phyloP scores from a whole-genome alignment of 768 basidiomycete genomes.

The Exidia glandulosa region DNA sequence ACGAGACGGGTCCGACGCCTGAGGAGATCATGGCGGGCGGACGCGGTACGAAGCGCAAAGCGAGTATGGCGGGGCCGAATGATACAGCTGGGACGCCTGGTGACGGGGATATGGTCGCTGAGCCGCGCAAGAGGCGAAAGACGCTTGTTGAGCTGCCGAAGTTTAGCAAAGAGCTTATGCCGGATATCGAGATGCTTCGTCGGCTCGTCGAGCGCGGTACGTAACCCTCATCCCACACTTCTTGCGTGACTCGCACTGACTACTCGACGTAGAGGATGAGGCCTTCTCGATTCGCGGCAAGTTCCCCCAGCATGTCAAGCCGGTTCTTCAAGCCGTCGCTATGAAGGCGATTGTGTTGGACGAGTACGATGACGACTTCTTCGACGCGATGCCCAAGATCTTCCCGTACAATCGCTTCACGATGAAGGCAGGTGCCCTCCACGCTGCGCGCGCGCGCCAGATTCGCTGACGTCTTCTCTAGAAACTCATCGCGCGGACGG shows the following conservation, averaged over 20 bases:
- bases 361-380: slow-evolving; percentile 89
- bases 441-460: background rate
- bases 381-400: slow-evolving; percentile 72
- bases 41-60: slow-evolving; percentile 35
- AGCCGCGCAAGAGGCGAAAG: background rate
- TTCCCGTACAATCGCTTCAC: slow-evolving; percentile 96
- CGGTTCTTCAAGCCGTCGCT: slow-evolving; percentile 57
- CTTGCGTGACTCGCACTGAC: background rate
- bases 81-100: background rate
- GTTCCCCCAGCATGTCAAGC: slow-evolving; percentile 77
- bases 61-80: background rate
- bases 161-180: slow-evolving; percentile 64
- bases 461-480: slow-evolving; percentile 22
- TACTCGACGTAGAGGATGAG: slow-evolving; percentile 49
- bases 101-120: background rate
- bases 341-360: slow-evolving; percentile 70
- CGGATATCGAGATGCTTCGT: slow-evolving; percentile 48
- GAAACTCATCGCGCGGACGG: slow-evolving; percentile 91
- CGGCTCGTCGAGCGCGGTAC: slow-evolving; percentile 49
- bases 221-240: background rate
- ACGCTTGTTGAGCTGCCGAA: background rate
- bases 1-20: background rate
- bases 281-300: slow-evolving; percentile 34
- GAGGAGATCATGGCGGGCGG: background rate
- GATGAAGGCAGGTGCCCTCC: slow-evolving; percentile 52